These are phyloP conservation scores for Chrysoporthe deuterocubensis DNA, from an alignment of 2,329 filamentous ascomycete genomes.

Conservation along the genomic window DNA sequence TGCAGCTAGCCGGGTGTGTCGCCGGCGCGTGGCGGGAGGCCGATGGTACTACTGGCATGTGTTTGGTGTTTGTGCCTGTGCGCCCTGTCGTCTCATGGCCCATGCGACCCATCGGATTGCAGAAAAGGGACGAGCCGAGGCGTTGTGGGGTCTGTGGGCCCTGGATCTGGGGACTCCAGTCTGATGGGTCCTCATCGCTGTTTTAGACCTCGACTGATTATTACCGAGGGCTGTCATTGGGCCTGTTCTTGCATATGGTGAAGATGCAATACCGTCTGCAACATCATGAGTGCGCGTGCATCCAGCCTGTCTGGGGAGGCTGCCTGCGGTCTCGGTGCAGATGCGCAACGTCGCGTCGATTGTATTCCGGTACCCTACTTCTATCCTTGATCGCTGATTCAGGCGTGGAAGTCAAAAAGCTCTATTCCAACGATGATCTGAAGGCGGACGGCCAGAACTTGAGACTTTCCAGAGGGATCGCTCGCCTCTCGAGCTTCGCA, in stretches of 20 bases:
- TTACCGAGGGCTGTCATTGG: not conserved
- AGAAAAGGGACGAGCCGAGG: conserved; percentile 26
- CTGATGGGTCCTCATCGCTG: not conserved
- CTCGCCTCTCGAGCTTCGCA: not conserved
- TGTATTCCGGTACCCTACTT: not conserved
- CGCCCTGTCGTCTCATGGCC: not conserved
- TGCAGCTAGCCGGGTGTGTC: not conserved
- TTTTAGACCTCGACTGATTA: not conserved
- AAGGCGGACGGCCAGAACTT: not conserved
- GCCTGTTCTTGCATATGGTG: not conserved
- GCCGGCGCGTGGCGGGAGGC: not conserved
- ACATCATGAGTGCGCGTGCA: not conserved
- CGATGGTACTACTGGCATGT: no score
- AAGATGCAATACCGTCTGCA: not conserved
- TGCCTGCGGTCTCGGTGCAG: not conserved
- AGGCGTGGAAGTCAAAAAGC: no score
- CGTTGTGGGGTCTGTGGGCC: conserved; percentile 2
- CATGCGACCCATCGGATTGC: conserved; percentile 8
- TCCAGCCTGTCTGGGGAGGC: not conserved
- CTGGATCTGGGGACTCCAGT: not conserved
- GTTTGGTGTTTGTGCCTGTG: not conserved
- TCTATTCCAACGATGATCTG: not conserved
- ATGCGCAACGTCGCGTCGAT: not conserved
- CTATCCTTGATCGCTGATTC: not conserved
- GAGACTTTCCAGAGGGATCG: no score